These are phyloP conservation scores for Suillus discolor DNA, from an alignment of 768 basidiomycete genomes.

Conservation along the genomic window DNA sequence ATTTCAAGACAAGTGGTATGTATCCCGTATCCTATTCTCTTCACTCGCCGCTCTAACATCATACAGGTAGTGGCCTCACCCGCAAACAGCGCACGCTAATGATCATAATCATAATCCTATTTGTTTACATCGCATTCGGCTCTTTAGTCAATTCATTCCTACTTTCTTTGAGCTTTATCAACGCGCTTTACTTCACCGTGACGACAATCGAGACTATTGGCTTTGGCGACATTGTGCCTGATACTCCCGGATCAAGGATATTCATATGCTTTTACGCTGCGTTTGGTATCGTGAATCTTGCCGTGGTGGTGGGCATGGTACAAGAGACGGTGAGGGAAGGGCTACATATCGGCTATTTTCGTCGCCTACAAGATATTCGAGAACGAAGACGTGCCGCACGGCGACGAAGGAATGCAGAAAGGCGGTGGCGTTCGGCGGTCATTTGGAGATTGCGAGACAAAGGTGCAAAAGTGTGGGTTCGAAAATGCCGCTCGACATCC, in stretches of 20 bases:
- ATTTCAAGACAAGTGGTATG: constrained; percentile 65
- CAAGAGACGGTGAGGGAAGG: constrained; percentile 76
- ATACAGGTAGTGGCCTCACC: constrained; percentile 75
- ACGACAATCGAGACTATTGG: constrained; percentile 73
- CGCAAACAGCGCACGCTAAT: constrained; percentile 79
- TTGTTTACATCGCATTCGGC: constrained; percentile 76
- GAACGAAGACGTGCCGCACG: constrained; percentile 45
- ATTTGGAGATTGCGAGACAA: constrained; percentile 59
- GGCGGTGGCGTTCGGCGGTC: constrained; percentile 63
- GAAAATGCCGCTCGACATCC: constrained; percentile 5
- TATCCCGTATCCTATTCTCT: neutral
- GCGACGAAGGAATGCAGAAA: constrained; percentile 46
- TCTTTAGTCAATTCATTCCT: constrained; percentile 59
- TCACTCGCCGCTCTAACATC: constrained; percentile 5
- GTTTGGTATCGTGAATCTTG: constrained; percentile 65
- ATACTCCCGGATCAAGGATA: constrained; percentile 50
- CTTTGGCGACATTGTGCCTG: constrained; percentile 77
- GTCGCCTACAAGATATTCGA: constrained; percentile 50
- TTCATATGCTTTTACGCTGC: constrained; percentile 61
- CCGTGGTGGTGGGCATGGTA: constrained; percentile 62
- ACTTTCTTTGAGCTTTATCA: constrained; percentile 58
- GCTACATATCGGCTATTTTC: constrained; percentile 64
- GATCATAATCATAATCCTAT: constrained; percentile 73
- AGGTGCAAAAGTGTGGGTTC: constrained; percentile 56
- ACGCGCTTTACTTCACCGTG: constrained; percentile 79